Base-by-base conservation (phyloP, 106 monocot species). In the Dendrobium catenatum region DNA sequence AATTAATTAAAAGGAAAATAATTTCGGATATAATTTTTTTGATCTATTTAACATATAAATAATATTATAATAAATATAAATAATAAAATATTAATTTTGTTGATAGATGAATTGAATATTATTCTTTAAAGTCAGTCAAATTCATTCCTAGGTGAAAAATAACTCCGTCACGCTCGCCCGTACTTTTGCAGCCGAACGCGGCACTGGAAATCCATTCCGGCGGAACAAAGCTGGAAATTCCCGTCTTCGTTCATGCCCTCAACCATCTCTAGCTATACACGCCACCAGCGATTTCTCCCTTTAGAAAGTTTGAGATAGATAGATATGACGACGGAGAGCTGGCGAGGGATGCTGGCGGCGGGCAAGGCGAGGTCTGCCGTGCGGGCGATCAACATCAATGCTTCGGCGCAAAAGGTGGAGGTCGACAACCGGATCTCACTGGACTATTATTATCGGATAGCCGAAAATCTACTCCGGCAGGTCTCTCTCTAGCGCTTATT, bases 401-500 rank as follows among this genome's bases (percentile, higher is more conserved):
- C 88, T 17, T 87, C 72, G 68, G 87, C 92, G 42, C 85, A 73
- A 76, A 87, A 77, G 81, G 82, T 92, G 46, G 88, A 84, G 83
- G 92, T 95, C 80, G 94, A 95, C 87, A 81, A 89, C 64, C 82
- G 94, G 43, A 77, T 92, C 77, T 83, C 88, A 44, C 89, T 95
- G 47, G 85, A 85, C 27, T 90, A 90, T 82, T 95, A 95, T 84
- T 90, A 90, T 48, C 90, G 94, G 22, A 92, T 95, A 82, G 94
- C 92, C 29, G 85, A 83, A 19, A 92, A 85, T 68, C 94, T 95
- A 33, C 86, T 95, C 80, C 84, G 83, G 31, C 94, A 95, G 92
- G 94, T 95, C 26, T 76, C 11, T 76, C 49, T 76, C 76, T 51
- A 76, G 2, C 22, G 4, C 76, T 48, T 76, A 49, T 29, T 22